Evolutionary conservation across 805 yeast species (phyloP).

Genomic region (Candida piceae): DNA sequence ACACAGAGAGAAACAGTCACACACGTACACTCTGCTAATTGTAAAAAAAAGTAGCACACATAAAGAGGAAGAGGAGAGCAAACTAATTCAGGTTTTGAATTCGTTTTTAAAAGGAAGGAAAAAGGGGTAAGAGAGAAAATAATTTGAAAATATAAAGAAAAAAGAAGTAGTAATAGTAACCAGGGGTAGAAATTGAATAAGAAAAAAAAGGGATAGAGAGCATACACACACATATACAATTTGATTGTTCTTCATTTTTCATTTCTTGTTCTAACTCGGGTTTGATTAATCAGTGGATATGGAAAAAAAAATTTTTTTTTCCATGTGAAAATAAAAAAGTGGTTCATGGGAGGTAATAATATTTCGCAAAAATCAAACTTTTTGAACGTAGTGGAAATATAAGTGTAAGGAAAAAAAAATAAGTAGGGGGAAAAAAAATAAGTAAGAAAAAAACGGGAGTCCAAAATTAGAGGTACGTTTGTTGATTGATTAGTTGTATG

Average conservation of each 20-base stretch:
- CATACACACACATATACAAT: conserved; percentile 17
- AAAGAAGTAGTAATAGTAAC: conserved; percentile 10
- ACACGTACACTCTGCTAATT: no score
- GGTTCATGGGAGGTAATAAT: background rate
- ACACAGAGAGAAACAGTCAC: background rate
- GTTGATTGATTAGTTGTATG: no score
- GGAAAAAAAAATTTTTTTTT: background rate
- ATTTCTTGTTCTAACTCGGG: background rate
- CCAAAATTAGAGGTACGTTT: no score
- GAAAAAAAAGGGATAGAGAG: conserved; percentile 3
- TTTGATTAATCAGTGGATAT: background rate
- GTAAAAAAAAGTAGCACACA: background rate
- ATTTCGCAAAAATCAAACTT: no score
- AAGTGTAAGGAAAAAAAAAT: no score
- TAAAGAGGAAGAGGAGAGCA: background rate
- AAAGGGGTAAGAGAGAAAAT: background rate
- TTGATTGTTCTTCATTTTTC: conserved; percentile 6
- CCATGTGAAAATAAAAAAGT: conserved; percentile 1
- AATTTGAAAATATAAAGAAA: no score
- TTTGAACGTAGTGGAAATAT: no score
- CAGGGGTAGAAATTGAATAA: conserved; percentile 3
- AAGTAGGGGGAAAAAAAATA: no score
- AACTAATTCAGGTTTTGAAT: no score
- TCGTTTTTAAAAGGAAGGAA: background rate
- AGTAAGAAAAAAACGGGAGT: no score